These are phyloP conservation scores for Fusarium penzigii DNA, from an alignment of 2,329 filamentous ascomycete genomes.

Conservation along the genomic window DNA sequence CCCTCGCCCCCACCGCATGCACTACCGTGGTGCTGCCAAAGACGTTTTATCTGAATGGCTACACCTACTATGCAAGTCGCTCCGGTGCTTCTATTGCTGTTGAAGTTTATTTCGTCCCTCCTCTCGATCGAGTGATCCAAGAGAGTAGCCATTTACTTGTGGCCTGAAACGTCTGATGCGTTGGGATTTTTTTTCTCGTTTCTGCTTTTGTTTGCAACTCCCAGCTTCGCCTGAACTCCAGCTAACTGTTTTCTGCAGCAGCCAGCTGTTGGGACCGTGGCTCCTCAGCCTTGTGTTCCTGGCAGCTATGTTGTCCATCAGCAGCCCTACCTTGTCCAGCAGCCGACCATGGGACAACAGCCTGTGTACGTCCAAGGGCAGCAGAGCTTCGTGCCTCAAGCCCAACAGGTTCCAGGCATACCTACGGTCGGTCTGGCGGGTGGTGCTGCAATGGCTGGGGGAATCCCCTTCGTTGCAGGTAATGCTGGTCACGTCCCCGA, in stretches of 20 bases:
- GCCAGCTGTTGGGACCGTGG: constrained; percentile 31
- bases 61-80: constrained; percentile 44
- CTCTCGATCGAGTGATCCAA: constrained; percentile 4
- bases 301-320: constrained; percentile 34
- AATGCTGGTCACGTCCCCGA: constrained; percentile 46
- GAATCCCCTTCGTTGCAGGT: constrained; percentile 42
- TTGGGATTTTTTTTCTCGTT: background rate
- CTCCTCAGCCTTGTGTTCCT: constrained; percentile 29
- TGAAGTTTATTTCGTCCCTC: constrained; percentile 3
- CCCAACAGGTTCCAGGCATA: constrained; percentile 28
- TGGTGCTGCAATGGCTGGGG: constrained; percentile 22
- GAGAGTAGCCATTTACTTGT: background rate
- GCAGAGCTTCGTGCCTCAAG: constrained; percentile 27
- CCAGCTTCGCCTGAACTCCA: background rate
- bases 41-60: constrained; percentile 34
- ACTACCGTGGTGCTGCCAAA: constrained; percentile 35
- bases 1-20: constrained; percentile 23
- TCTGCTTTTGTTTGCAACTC: background rate
- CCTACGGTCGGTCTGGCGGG: constrained; percentile 29
- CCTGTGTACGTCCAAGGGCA: constrained; percentile 35
- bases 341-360: constrained; percentile 33
- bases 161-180: background rate
- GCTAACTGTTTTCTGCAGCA: constrained; percentile 31
- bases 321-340: constrained; percentile 35
- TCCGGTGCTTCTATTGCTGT: constrained; percentile 7